Base-by-base conservation (phyloP, 2,329 filamentous ascomycete genomes). In the Lomentospora prolificans region DNA sequence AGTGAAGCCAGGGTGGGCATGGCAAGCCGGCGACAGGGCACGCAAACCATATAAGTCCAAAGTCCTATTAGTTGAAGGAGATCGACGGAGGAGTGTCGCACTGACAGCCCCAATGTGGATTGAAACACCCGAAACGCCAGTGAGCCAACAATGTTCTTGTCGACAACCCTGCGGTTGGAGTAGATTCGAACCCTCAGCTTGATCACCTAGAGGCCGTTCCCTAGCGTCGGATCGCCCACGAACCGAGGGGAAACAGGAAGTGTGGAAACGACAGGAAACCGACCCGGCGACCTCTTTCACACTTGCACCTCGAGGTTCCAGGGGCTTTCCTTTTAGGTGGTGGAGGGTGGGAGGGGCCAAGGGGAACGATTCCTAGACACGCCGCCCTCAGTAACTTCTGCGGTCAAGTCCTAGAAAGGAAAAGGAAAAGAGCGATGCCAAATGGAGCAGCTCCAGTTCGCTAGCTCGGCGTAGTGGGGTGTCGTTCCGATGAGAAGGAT, bases 121-220 rank as follows among this genome's bases (percentile, higher is more conserved):
- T 58, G 57, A 58, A 58, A 58, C 57, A 39, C 46, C 53, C 57
- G 57, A 58, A 58, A 58, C 57, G 52, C 53, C 31, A 25, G 50
- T 48, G 53, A 55, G 57, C 53, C 57, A 58, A 48, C 53, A 52
- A 36, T 33, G 31, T 41, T 44, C 22, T 25, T 14, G 46, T 52
- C 9, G 19, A 57, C 33, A 48, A 48, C 44, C 22, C 36, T 30
- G 44, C 44, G 52, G 28, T 55, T 22, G n/a, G 52, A 52, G 44
- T n/a, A 52, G 36, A 19, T 36, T 31, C 17, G 36, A 51, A 31
- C 48, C 19, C 17, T 39, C n/a, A 50, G 50, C 30, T 51, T 57
- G 51, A 57, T 50, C 56, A 51, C 51, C 51, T 22, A 48, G 27
- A 48, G 30, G 22, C 30, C 27, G 36, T 31, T 53, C 46, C 22